These are phyloP conservation scores for Colletotrichum lini DNA, from an alignment of 2,329 filamentous ascomycete species.

Conservation along the genomic window DNA sequence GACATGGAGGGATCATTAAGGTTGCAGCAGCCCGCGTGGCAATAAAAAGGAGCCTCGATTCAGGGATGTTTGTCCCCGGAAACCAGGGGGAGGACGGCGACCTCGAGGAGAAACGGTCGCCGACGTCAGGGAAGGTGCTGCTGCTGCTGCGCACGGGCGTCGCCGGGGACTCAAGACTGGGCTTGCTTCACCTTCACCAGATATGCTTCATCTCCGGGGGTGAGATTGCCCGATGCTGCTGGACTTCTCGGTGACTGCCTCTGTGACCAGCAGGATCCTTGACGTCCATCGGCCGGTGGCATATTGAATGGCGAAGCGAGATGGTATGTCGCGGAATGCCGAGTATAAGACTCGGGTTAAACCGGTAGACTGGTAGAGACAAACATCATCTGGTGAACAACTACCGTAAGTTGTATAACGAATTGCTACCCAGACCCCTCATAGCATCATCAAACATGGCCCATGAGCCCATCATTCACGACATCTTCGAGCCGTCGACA, in stretches of 20 bases:
- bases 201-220: conserved; percentile 9
- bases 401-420: neutral
- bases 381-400: neutral
- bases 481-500: conserved; percentile 54
- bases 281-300: neutral
- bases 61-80: conserved; percentile 6
- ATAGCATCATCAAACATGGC: conserved; percentile 10
- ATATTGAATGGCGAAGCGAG: neutral
- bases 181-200: conserved; percentile 8
- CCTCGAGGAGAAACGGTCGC: conserved; percentile 27
- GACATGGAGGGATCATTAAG: conserved; percentile 19
- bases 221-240: neutral
- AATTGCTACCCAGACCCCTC: neutral
- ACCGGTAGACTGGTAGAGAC: neutral
- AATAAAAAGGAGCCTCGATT: neutral
- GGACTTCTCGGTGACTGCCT: conserved; percentile 14
- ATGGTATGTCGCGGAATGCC: neutral
- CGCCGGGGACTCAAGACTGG: conserved; percentile 21
- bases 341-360: neutral
- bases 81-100: conserved; percentile 7
- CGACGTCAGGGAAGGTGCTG: conserved; percentile 24
- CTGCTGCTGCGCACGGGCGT: conserved; percentile 32
- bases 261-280: neutral
- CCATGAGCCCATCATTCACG: conserved; percentile 51
- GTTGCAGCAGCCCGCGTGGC: conserved; percentile 22